Evolutionary conservation across 441 rosid species (phyloP).

Genomic region (Theobroma grandiflorum): DNA sequence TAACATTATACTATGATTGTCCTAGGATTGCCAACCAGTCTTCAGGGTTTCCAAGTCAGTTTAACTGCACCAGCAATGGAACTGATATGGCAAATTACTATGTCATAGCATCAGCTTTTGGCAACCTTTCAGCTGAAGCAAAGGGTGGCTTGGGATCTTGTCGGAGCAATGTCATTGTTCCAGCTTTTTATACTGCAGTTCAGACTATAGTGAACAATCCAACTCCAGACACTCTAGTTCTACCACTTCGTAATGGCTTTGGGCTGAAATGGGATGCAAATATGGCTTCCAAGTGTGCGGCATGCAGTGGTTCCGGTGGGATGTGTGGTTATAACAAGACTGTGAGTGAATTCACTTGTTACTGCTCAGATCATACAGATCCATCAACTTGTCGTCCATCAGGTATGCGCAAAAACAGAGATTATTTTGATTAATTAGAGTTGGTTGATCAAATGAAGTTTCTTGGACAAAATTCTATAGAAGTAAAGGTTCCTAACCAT

Average conservation of each 20-base stretch:
- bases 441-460: background rate
- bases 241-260: constrained; percentile 12
- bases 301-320: constrained; percentile 14
- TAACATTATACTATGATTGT: constrained; percentile 17
- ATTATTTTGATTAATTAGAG: background rate
- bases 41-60: constrained; percentile 19
- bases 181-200: background rate
- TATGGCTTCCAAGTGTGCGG: background rate
- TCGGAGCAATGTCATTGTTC: background rate
- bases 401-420: constrained; percentile 16
- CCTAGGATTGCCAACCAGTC: background rate
- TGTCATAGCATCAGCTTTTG: background rate
- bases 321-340: background rate
- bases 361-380: constrained; percentile 2
- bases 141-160: background rate
- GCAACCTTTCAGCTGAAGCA: constrained; percentile 2
- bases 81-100: background rate
- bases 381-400: background rate
- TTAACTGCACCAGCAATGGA: constrained; percentile 8
- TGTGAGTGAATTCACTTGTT: constrained; percentile 2
- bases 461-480: background rate
- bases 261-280: constrained; percentile 7
- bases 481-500: background rate
- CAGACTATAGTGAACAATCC: background rate
- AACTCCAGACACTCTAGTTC: background rate